These are phyloP conservation scores for Rubia occidens DNA, from an alignment of 305 asterid genomes.

Conservation along the genomic window DNA sequence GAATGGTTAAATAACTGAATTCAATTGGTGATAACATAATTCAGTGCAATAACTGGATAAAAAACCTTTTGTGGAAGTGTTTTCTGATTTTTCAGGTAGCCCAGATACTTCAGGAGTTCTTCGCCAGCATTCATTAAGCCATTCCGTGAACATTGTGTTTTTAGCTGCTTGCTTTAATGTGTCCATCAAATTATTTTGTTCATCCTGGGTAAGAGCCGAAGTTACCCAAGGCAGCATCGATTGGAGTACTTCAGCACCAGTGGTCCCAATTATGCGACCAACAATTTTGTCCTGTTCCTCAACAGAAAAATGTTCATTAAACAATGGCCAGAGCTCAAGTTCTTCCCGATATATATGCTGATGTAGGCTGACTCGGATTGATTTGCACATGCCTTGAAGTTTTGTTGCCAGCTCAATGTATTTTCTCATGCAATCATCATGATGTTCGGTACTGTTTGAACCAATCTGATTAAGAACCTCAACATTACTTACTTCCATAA, in stretches of 20 bases:
- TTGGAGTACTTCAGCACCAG: constrained; percentile 49
- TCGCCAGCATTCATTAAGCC: constrained; percentile 44
- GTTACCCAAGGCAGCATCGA: constrained; percentile 51
- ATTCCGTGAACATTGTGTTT: constrained; percentile 46
- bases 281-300: constrained; percentile 46
- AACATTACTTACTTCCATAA: constrained; percentile 15
- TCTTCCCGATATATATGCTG: constrained; percentile 44
- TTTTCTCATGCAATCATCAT: constrained; percentile 20
- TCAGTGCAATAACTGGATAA: constrained; percentile 2
- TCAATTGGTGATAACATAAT: constrained; percentile 6
- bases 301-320: constrained; percentile 34
- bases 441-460: constrained; percentile 9
- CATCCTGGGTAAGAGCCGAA: constrained; percentile 42
- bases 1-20: constrained; percentile 5
- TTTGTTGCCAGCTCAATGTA: constrained; percentile 39
- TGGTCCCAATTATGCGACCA: constrained; percentile 45
- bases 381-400: constrained; percentile 48
- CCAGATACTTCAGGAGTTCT: constrained; percentile 29
- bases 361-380: constrained; percentile 38
- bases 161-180: constrained; percentile 41
- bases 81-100: constrained; percentile 23
- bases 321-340: constrained; percentile 46
- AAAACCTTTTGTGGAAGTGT: constrained; percentile 25
- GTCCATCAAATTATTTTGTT: constrained; percentile 46
- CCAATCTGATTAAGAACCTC: constrained; percentile 10